Evolutionary conservation across 2,329 filamentous ascomycete genomes (phyloP).

Genomic region (Zymoseptoria ardabiliae): DNA sequence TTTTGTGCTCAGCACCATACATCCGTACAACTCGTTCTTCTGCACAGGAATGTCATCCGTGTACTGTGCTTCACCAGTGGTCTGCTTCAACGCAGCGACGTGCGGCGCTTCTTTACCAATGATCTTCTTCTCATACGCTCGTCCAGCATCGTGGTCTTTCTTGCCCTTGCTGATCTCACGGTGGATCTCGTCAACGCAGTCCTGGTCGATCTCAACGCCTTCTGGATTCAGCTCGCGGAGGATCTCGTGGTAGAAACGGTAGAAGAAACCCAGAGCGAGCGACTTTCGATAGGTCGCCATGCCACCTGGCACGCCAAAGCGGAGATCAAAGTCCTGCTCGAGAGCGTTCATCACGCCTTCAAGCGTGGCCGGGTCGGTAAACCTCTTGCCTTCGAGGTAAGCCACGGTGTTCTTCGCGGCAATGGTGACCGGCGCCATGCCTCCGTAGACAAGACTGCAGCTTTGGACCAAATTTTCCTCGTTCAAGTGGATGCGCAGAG

Average conservation of each 20-base stretch:
- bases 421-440: constrained; percentile 90
- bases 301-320: constrained; percentile 86
- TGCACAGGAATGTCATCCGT: constrained; percentile 87
- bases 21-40: constrained; percentile 83
- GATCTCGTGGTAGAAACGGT: constrained; percentile 90
- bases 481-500: constrained; percentile 66
- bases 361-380: constrained; percentile 72
- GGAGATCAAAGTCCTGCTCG: constrained; percentile 81
- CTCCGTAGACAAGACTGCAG: constrained; percentile 80
- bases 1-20: constrained; percentile 79
- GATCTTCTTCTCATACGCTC: constrained; percentile 72
- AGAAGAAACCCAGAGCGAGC: constrained; percentile 88
- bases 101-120: constrained; percentile 82
- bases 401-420: constrained; percentile 70
- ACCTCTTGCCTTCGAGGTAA: constrained; percentile 68
- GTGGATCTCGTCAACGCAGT: constrained; percentile 78
- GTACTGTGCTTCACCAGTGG: constrained; percentile 89
- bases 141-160: constrained; percentile 68
- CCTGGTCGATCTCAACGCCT: constrained; percentile 54
- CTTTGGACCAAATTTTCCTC: constrained; percentile 63
- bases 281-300: constrained; percentile 96
- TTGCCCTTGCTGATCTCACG: constrained; percentile 71
- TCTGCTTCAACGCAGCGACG: constrained; percentile 86
- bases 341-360: constrained; percentile 86
- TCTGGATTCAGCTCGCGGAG: constrained; percentile 52